phyloP scores from a whole-genome alignment of 2,329 filamentous ascomycete species.

The Catunica adiposa region DNA sequence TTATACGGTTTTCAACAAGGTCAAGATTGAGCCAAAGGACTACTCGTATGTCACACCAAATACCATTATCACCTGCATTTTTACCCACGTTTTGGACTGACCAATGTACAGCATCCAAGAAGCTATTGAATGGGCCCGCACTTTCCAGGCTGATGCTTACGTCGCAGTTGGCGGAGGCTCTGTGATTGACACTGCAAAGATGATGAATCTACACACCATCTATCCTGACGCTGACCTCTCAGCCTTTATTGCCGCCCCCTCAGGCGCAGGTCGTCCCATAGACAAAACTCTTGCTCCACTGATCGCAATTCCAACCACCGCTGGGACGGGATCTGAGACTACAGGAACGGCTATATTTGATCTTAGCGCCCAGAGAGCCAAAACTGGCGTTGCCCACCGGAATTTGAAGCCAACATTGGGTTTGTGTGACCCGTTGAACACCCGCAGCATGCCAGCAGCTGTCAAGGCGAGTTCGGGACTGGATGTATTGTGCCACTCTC shows the following conservation, averaged over 20 bases:
- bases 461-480: slow-evolving; percentile 85
- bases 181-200: slow-evolving; percentile 94
- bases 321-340: slow-evolving; percentile 82
- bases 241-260: slow-evolving; percentile 91
- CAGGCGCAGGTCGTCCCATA: slow-evolving; percentile 67
- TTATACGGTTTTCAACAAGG: slow-evolving; percentile 66
- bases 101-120: slow-evolving; percentile 52
- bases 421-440: slow-evolving; percentile 76
- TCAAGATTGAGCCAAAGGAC: slow-evolving; percentile 84
- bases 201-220: slow-evolving; percentile 91
- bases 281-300: slow-evolving; percentile 49
- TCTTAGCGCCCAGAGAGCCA: slow-evolving; percentile 71
- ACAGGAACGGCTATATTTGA: slow-evolving; percentile 98
- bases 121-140: slow-evolving; percentile 73
- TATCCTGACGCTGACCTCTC: slow-evolving; percentile 89
- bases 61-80: background rate
- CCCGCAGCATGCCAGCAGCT: slow-evolving; percentile 83
- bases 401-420: slow-evolving; percentile 91
- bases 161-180: slow-evolving; percentile 84
- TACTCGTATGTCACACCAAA: slow-evolving; percentile 45
- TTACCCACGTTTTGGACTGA: background rate
- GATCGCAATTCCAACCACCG: slow-evolving; percentile 61
- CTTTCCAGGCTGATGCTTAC: slow-evolving; percentile 71
- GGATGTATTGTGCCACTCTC: slow-evolving; percentile 85
- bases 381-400: slow-evolving; percentile 89